These are phyloP conservation scores for Exophiala viscosa DNA, from an alignment of 2,329 filamentous ascomycete genomes.

Conservation along the genomic window DNA sequence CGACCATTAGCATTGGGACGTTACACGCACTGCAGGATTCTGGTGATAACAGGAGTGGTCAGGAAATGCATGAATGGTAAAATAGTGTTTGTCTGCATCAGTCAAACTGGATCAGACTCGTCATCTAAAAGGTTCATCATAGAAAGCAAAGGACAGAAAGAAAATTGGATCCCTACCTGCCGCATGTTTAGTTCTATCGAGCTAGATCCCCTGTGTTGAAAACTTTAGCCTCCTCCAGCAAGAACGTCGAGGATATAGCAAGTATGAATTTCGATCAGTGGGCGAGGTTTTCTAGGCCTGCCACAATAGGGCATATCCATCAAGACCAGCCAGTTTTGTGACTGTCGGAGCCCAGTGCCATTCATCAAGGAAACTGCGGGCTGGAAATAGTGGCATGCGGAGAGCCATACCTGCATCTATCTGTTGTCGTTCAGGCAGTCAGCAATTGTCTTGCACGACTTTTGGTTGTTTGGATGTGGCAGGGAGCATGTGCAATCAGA, in stretches of 20 bases:
- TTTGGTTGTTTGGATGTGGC: neutral
- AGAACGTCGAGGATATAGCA: neutral
- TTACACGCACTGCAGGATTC: neutral
- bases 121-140: constrained; percentile 58
- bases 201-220: neutral
- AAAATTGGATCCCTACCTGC: neutral
- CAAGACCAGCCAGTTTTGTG: constrained; percentile 57
- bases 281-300: constrained; percentile 99
- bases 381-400: constrained; percentile 17
- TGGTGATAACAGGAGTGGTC: constrained; percentile 25
- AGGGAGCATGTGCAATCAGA: constrained; percentile 55
- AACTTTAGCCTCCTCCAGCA: neutral
- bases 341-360: constrained; percentile 95
- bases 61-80: constrained; percentile 61
- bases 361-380: constrained; percentile 64
- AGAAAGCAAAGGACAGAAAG: constrained; percentile 23
- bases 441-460: neutral
- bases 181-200: neutral
- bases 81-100: constrained; percentile 57
- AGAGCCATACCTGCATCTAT: neutral
- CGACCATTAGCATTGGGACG: no score
- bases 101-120: constrained; percentile 61
- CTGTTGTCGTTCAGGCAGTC: constrained; percentile 1
- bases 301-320: constrained; percentile 85
- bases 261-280: constrained; percentile 61